A percentile compares a stretch with the other conserved stretches of the same genome.
These are phyloP conservation scores for Symbiotaphrina buchneri DNA, from an alignment of 495 filamentous ascomycete genomes.

Conservation along the genomic window DNA sequence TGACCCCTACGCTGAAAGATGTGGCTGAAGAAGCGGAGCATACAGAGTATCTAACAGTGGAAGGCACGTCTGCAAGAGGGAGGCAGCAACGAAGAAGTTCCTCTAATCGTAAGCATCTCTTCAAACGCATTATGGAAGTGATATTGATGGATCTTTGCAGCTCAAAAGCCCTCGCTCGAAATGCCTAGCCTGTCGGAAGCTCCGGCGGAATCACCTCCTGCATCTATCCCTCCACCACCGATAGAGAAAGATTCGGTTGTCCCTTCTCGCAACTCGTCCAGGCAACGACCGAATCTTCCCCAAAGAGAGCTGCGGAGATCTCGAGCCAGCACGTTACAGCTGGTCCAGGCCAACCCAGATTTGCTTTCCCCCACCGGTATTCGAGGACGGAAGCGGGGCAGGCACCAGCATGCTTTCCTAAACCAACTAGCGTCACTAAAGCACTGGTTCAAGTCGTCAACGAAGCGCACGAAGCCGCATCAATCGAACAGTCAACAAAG, in stretches of 20 bases:
- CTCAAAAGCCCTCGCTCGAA: slow-evolving; percentile 21
- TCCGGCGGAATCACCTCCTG: slow-evolving; percentile 15
- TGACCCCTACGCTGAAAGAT: slow-evolving; percentile 49
- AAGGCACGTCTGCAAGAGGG: slow-evolving; percentile 15
- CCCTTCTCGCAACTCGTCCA: slow-evolving; percentile 45
- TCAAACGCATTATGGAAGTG: no score
- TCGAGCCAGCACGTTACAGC: slow-evolving; percentile 56
- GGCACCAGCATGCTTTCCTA: slow-evolving; percentile 47
- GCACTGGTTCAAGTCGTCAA: slow-evolving; percentile 62
- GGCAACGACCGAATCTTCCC: slow-evolving; percentile 52
- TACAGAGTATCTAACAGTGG: slow-evolving; percentile 13
- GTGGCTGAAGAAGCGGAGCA: slow-evolving; percentile 47
- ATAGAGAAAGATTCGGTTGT: slow-evolving; percentile 60
- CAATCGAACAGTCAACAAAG: slow-evolving; percentile 25
- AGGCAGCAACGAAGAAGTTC: slow-evolving; percentile 33
- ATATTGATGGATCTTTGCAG: no score
- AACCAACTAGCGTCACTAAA: slow-evolving; percentile 71
- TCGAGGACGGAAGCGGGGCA: slow-evolving; percentile 26
- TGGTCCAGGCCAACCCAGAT: slow-evolving; percentile 51
- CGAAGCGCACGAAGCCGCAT: slow-evolving; percentile 52
- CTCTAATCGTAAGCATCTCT: slow-evolving; percentile 12
- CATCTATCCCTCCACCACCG: slow-evolving; percentile 34
- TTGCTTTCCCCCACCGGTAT: slow-evolving; percentile 30
- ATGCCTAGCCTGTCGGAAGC: slow-evolving; percentile 52
- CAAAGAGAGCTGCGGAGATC: slow-evolving; percentile 61